Evolutionary conservation across 371 early-diverging fungal species (phyloP).

Genomic region (Catenaria anguillulae): DNA sequence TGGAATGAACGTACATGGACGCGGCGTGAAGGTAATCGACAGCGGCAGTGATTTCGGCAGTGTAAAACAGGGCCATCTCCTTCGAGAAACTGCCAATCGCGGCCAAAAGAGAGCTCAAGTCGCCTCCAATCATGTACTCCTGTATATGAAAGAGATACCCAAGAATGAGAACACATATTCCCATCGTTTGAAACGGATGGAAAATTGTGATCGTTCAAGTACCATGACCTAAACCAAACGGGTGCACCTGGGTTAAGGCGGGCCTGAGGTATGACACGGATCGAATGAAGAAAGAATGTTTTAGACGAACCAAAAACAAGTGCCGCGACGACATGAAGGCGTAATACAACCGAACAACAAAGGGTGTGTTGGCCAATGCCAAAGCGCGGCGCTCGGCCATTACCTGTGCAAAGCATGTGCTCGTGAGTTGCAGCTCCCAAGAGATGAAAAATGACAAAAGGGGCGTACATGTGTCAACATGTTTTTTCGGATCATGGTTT

Average conservation of each 20-base stretch:
- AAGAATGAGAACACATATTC: too few species aligned
- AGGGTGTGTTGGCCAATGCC: slow-evolving; percentile 55
- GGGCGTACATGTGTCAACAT: too few species aligned
- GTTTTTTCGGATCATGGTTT: slow-evolving; percentile 40
- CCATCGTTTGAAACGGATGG: too few species aligned
- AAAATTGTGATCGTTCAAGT: too few species aligned
- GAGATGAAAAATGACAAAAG: too few species aligned
- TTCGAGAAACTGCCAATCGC: slow-evolving; percentile 25
- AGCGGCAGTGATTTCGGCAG: slow-evolving; percentile 33
- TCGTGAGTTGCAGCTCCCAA: too few species aligned
- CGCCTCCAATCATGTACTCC: slow-evolving; percentile 42
- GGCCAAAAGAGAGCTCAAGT: slow-evolving; percentile 28
- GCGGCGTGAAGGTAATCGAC: slow-evolving; percentile 43
- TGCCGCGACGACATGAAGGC: slow-evolving; percentile 65
- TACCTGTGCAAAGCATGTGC: slow-evolving; percentile 87
- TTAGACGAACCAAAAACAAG: background rate
- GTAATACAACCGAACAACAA: slow-evolving; percentile 88
- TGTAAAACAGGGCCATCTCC: slow-evolving; percentile 32
- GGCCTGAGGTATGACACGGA: background rate
- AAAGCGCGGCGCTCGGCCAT: slow-evolving; percentile 79
- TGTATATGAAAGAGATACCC: slow-evolving; percentile 32
- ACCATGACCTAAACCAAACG: slow-evolving; percentile 7
- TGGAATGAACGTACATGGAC: slow-evolving; percentile 16
- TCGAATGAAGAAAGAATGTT: background rate
- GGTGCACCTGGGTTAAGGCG: background rate